These are phyloP conservation scores for Waltergamsia citrina DNA, from an alignment of 2,329 filamentous ascomycete species.

Conservation along the genomic window DNA sequence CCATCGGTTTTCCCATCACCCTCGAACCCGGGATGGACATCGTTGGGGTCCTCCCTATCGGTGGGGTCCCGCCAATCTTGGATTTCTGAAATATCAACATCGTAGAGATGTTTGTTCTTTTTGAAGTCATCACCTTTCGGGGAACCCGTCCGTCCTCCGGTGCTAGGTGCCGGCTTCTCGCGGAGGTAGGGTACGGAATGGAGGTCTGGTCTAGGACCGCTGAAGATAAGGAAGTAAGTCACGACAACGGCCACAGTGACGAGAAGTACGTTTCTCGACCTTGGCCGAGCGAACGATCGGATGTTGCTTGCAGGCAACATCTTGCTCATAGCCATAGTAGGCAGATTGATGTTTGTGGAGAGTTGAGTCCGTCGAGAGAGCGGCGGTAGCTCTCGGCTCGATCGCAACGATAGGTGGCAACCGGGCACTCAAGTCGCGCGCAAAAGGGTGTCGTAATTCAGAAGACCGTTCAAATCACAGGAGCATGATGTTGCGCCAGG, in stretches of 20 bases:
- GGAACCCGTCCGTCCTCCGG: conserved; percentile 6
- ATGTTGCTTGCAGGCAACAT: conserved; percentile 19
- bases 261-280: conserved; percentile 31
- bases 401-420: too few relatives aligned
- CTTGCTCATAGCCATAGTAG: conserved; percentile 19
- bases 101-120: conserved; percentile 6
- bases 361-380: too few relatives aligned
- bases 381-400: too few relatives aligned
- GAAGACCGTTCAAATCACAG: too few relatives aligned
- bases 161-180: conserved; percentile 1
- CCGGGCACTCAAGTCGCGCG: too few relatives aligned
- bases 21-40: conserved; percentile 24
- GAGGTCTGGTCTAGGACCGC: conserved; percentile 19
- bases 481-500: too few relatives aligned
- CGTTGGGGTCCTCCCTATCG: conserved; percentile 22
- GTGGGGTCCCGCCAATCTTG: conserved; percentile 23
- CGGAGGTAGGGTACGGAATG: conserved; percentile 22
- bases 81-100: conserved; percentile 21
- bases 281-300: conserved; percentile 22
- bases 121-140: conserved; percentile 7
- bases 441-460: too few relatives aligned
- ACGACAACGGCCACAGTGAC: conserved; percentile 26
- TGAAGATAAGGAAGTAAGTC: conserved; percentile 34
- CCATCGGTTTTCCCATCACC: conserved; percentile 22
- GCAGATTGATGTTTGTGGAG: too few relatives aligned